Evolutionary conservation across 2,329 filamentous ascomycete species (phyloP).

Genomic region (Cladosporium sp.): DNA sequence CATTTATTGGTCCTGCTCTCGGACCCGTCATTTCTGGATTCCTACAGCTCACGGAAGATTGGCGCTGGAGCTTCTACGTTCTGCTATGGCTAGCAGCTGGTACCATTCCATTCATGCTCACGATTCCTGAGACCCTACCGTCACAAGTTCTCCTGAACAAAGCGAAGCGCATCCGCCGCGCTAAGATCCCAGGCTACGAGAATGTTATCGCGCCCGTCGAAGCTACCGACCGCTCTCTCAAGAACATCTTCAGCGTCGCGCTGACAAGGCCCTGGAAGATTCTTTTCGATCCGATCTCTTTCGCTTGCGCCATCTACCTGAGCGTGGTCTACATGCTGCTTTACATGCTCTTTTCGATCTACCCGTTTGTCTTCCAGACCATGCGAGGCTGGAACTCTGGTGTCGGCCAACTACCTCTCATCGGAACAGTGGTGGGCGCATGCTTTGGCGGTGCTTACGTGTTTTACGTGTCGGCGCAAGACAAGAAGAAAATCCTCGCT

Average conservation of each 20-base stretch:
- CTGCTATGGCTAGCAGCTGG: conserved; percentile 42
- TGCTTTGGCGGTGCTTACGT: conserved; percentile 47
- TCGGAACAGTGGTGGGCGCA: conserved; percentile 54
- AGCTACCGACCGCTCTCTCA: conserved; percentile 46
- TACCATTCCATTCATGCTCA: conserved; percentile 49
- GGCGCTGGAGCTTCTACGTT: conserved; percentile 49
- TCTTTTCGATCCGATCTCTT: conserved; percentile 55
- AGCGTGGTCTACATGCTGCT: conserved; percentile 55
- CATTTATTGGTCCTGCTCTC: conserved; percentile 55
- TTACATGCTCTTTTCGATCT: conserved; percentile 62
- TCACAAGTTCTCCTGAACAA: conserved; percentile 55
- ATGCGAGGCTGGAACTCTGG: conserved; percentile 56
- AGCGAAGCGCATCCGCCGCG: conserved; percentile 51
- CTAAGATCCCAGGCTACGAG: conserved; percentile 54
- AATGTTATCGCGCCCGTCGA: conserved; percentile 53
- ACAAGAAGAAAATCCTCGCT: conserved; percentile 41
- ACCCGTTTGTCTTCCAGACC: conserved; percentile 57
- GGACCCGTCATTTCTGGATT: conserved; percentile 60
- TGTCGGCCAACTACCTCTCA: conserved; percentile 52
- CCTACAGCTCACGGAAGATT: conserved; percentile 54
- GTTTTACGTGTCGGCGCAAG: conserved; percentile 41
- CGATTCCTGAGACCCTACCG: conserved; percentile 60
- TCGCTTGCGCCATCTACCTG: conserved; percentile 55
- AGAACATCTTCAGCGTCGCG: conserved; percentile 52
- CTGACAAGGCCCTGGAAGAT: conserved; percentile 57